Conservation (phyloP, 495 filamentous ascomycete genomes). For the Lophiotrema nucula region DNA sequence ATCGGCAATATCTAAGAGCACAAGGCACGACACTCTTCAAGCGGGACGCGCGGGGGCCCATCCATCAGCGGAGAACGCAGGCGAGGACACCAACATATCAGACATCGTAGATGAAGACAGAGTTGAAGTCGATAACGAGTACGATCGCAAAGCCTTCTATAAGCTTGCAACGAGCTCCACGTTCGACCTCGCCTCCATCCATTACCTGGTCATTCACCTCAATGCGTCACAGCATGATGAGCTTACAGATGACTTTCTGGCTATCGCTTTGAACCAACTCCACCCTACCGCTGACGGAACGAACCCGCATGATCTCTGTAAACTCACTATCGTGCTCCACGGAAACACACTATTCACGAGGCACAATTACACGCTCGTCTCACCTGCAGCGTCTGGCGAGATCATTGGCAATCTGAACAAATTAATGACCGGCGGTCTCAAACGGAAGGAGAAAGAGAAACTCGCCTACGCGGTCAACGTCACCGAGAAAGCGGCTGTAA, state of each 20-base stretch:
- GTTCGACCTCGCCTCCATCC: no score
- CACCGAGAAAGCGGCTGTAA: slow-evolving; percentile 14
- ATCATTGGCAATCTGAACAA: not conserved
- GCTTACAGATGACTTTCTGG: slow-evolving; percentile 8
- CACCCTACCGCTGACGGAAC: not conserved
- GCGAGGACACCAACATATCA: no score
- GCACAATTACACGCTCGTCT: slow-evolving; percentile 4
- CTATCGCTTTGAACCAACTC: slow-evolving; percentile 7
- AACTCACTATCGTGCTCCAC: slow-evolving; percentile 2
- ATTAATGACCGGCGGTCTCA: not conserved
- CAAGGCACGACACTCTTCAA: no score
- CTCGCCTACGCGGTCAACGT: not conserved
- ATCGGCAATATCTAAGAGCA: no score
- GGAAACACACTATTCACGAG: slow-evolving; percentile 9
- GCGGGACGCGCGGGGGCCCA: no score
- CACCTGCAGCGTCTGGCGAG: slow-evolving; percentile 7
- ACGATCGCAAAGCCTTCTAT: no score
- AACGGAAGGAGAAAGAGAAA: not conserved
- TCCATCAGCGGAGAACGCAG: no score
- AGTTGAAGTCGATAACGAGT: no score
- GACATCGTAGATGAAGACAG: no score
- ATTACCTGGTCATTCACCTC: no score
- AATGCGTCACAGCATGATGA: slow-evolving; percentile 2
- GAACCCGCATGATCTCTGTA: slow-evolving; percentile 1
- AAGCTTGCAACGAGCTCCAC: no score